A percentile compares a stretch with the other conserved stretches of the same genome.
Conservation (phyloP, 2,329 filamentous ascomycete species). For the Stagonosporopsis cucurbitacearum region DNA sequence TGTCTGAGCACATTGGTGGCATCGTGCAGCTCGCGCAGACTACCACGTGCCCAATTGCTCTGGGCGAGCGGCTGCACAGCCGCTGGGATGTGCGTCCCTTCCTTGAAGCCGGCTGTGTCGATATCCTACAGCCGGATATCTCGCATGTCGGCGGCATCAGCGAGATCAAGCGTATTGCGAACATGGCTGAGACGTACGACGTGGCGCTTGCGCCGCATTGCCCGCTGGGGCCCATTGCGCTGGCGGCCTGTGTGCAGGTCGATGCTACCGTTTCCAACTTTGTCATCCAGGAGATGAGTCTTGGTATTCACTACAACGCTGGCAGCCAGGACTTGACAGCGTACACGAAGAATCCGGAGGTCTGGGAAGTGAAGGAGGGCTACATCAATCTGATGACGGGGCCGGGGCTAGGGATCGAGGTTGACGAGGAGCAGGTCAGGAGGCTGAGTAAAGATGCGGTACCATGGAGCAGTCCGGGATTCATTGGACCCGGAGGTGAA, state of each 20-base stretch:
- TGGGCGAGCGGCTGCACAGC: conserved; percentile 74
- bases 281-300: conserved; percentile 77
- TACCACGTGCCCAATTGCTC: conserved; percentile 70
- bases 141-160: conserved; percentile 75
- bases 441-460: conserved; percentile 64
- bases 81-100: conserved; percentile 78
- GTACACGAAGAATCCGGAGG: conserved; percentile 68
- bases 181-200: conserved; percentile 76
- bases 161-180: conserved; percentile 71
- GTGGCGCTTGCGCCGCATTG: conserved; percentile 77
- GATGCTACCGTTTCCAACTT: conserved; percentile 66
- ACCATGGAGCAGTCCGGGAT: conserved; percentile 71
- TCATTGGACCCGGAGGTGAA: conserved; percentile 70
- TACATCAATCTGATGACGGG: conserved; percentile 67
- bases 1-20: conserved; percentile 71
- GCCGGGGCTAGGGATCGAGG: conserved; percentile 71
- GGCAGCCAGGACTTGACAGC: conserved; percentile 56
- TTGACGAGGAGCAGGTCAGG: conserved; percentile 71
- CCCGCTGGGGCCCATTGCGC: conserved; percentile 73
- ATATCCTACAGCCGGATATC: conserved; percentile 77
- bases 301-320: conserved; percentile 79
- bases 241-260: conserved; percentile 74
- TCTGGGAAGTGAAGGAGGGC: conserved; percentile 71
- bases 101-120: conserved; percentile 70
- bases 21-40: conserved; percentile 66